These are phyloP conservation scores for Eimeria praecox DNA, from an alignment of 169 alveolate species.

Conservation along the genomic window DNA sequence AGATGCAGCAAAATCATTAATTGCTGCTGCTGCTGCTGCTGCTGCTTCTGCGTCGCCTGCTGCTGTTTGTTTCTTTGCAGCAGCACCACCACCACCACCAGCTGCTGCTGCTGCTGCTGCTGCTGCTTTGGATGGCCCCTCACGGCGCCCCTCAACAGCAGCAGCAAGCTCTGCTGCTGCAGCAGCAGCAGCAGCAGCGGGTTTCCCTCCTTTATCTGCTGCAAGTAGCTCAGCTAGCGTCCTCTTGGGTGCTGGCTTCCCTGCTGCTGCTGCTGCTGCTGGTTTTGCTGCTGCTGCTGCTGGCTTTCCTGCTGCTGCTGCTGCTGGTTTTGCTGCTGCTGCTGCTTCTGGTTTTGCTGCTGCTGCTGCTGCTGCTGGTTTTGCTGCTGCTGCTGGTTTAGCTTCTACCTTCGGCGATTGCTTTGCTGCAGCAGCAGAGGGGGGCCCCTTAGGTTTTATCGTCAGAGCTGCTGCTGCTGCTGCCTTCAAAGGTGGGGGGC, in stretches of 20 bases:
- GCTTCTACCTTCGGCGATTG: neutral
- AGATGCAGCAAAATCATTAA: neutral
- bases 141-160: neutral
- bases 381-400: neutral
- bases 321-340: neutral
- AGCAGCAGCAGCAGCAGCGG: neutral
- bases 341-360: neutral
- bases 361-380: constrained; percentile 30
- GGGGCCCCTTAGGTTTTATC: too few species aligned
- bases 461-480: neutral
- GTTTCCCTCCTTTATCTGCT: neutral
- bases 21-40: neutral
- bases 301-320: neutral
- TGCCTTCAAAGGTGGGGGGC: too few species aligned
- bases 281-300: neutral
- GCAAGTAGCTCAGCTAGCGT: constrained; percentile 27
- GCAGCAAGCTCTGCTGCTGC: neutral
- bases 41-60: neutral
- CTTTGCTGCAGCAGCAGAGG: neutral
- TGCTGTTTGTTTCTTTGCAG: too few species aligned
- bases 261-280: constrained; percentile 30
- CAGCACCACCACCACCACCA: neutral
- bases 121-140: neutral
- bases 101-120: too few species aligned
- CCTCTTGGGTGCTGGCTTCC: neutral